Percentiles rank a stretch among this genome's conserved stretches.
phyloP scores from a whole-genome alignment of 192 early-diverging fungal species.

The Phlyctochytrium planicorne region DNA sequence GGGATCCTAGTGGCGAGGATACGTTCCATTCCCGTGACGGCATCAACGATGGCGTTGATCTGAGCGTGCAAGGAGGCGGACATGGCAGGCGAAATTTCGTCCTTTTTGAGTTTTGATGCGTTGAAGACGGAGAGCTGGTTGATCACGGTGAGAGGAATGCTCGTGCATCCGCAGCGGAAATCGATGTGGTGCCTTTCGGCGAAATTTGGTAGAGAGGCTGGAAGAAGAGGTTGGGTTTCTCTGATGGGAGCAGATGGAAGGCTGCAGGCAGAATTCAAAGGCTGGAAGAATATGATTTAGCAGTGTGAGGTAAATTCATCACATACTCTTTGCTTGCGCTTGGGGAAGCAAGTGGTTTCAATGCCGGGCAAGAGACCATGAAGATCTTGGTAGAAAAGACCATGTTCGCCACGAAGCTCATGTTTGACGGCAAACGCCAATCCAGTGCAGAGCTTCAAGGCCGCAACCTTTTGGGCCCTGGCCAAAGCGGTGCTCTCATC shows the following conservation, averaged over 20 bases:
- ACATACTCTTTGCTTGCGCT: slow-evolving; percentile 25
- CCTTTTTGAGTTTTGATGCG: slow-evolving; percentile 1
- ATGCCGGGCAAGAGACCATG: background rate
- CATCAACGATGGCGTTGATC: slow-evolving; percentile 56
- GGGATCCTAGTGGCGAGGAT: slow-evolving; percentile 79
- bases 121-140: slow-evolving; percentile 16
- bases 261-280: slow-evolving; percentile 13
- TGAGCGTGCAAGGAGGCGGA: slow-evolving; percentile 37
- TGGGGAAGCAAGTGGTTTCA: slow-evolving; percentile 45
- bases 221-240: background rate
- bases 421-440: slow-evolving; percentile 72
- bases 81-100: slow-evolving; percentile 5
- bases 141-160: slow-evolving; percentile 7
- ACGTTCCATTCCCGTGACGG: slow-evolving; percentile 70
- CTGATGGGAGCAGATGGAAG: slow-evolving; percentile 8
- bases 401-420: slow-evolving; percentile 70
- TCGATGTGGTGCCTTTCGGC: background rate
- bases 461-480: slow-evolving; percentile 41
- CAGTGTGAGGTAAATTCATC: slow-evolving; percentile 7
- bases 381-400: slow-evolving; percentile 60
- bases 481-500: slow-evolving; percentile 3
- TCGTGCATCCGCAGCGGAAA: slow-evolving; percentile 1
- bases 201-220: background rate
- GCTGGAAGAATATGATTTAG: background rate
- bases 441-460: slow-evolving; percentile 68